Evolutionary conservation across 1,284 basidiomycete species (phyloP).

Genomic region (Rhodotorula sp.): DNA sequence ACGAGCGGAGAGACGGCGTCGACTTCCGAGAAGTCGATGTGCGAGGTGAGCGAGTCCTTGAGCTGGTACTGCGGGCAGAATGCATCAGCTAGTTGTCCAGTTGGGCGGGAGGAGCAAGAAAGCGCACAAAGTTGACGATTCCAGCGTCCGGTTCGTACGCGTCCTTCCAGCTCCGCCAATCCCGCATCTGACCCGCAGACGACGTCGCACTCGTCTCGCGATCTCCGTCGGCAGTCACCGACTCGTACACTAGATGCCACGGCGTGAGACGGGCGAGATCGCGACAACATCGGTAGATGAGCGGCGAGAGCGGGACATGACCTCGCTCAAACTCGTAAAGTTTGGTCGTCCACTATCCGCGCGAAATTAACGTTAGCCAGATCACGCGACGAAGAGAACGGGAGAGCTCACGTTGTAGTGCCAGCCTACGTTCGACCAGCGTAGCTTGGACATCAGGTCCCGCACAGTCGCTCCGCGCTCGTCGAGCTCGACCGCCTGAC

Average conservation of each 20-base stretch:
- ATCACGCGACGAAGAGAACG: background rate
- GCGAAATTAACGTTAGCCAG: background rate
- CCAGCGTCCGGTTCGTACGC: slow-evolving; percentile 65
- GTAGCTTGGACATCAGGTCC: slow-evolving; percentile 51
- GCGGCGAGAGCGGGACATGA: slow-evolving; percentile 61
- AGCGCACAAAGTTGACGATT: slow-evolving; percentile 76
- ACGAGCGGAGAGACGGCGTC: slow-evolving; percentile 82
- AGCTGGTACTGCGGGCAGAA: slow-evolving; percentile 23
- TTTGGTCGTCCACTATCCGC: slow-evolving; percentile 77
- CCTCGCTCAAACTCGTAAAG: slow-evolving; percentile 78
- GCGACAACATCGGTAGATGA: slow-evolving; percentile 62
- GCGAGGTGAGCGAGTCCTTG: slow-evolving; percentile 84
- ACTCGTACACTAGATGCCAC: slow-evolving; percentile 69
- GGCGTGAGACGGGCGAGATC: slow-evolving; percentile 61
- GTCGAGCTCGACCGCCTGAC: background rate
- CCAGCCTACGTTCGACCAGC: slow-evolving; percentile 92
- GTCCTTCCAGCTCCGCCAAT: slow-evolving; percentile 22
- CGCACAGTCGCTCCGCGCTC: slow-evolving; percentile 15
- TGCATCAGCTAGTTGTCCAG: background rate
- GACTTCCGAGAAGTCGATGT: slow-evolving; percentile 86
- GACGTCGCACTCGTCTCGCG: slow-evolving; percentile 1
- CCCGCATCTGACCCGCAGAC: background rate
- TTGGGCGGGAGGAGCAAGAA: slow-evolving; percentile 56
- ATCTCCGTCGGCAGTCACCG: background rate
- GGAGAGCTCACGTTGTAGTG: slow-evolving; percentile 60